Conservation (phyloP, 331 rosid species). For the Erythrophleum ivorense region DNA sequence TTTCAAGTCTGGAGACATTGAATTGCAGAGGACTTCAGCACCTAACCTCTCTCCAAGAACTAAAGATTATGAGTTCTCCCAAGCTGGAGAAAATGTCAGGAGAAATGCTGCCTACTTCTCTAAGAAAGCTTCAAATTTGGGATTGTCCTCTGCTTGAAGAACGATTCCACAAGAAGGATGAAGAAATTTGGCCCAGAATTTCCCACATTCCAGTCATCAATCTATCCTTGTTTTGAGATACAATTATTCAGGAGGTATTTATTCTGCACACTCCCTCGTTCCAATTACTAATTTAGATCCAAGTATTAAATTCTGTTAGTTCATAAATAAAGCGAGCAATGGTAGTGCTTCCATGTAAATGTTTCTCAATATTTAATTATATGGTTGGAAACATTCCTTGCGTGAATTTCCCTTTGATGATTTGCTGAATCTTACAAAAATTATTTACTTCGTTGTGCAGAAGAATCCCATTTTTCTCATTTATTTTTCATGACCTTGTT, state of each 20-base stretch:
- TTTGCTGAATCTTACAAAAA: too few species aligned
- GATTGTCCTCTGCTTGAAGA: background rate
- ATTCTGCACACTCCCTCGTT: background rate
- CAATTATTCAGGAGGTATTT: background rate
- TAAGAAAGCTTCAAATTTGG: background rate
- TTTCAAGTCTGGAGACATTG: background rate
- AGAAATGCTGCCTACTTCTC: constrained; percentile 26
- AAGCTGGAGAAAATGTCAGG: constrained; percentile 19
- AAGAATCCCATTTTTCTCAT: too few species aligned
- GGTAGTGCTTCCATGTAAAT: too few species aligned
- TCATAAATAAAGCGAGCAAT: background rate
- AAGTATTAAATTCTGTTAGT: background rate
- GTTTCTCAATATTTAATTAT: too few species aligned
- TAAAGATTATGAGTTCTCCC: fast-evolving
- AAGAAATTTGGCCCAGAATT: background rate
- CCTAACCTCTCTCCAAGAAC: constrained; percentile 11
- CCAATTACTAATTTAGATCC: background rate
- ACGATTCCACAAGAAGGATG: background rate
- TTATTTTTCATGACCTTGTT: too few species aligned
- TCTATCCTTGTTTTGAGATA: background rate
- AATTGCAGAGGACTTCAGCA: constrained; percentile 22
- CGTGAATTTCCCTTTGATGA: too few species aligned
- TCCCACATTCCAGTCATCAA: constrained; percentile 14
- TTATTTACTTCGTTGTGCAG: too few species aligned
- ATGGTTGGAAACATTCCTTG: too few species aligned